phyloP scores from a whole-genome alignment of 2,329 filamentous ascomycete genomes.

The Pseudogymnoascus sp. region DNA sequence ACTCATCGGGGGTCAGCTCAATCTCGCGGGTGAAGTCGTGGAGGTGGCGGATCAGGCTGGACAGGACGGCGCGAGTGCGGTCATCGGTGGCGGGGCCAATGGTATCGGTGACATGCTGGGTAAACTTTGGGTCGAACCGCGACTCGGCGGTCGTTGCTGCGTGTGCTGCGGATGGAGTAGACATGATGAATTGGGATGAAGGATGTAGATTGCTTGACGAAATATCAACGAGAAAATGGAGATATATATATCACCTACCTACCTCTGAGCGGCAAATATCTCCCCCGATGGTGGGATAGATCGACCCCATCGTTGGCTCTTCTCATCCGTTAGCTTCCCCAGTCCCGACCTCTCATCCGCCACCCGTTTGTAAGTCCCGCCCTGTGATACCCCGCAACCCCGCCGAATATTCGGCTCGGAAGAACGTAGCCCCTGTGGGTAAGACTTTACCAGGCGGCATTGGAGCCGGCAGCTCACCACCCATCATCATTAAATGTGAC shows the following conservation, averaged over 20 bases:
- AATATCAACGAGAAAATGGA: background rate
- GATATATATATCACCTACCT: background rate
- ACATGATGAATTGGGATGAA: background rate
- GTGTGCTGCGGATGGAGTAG: conserved; percentile 12
- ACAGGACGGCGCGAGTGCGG: conserved; percentile 55
- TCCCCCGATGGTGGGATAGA: background rate
- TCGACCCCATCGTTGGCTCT: background rate
- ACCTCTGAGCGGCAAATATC: background rate
- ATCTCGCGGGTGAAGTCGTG: conserved; percentile 74
- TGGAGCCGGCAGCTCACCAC: background rate
- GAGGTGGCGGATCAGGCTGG: conserved; percentile 59
- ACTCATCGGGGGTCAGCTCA: conserved; percentile 69
- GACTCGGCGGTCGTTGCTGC: conserved; percentile 23
- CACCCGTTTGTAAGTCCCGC: background rate
- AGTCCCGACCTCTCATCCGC: background rate
- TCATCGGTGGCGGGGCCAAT: conserved; percentile 63
- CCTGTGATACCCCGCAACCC: background rate
- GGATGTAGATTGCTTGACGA: background rate
- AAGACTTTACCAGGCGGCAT: conserved; percentile 1
- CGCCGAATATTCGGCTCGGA: background rate
- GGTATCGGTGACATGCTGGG: conserved; percentile 61
- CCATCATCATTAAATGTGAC: background rate
- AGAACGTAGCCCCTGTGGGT: background rate
- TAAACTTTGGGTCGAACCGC: conserved; percentile 69
- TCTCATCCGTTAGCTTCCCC: background rate